Conservation (phyloP, 768 basidiomycete species). For the Suillus placidus region DNA sequence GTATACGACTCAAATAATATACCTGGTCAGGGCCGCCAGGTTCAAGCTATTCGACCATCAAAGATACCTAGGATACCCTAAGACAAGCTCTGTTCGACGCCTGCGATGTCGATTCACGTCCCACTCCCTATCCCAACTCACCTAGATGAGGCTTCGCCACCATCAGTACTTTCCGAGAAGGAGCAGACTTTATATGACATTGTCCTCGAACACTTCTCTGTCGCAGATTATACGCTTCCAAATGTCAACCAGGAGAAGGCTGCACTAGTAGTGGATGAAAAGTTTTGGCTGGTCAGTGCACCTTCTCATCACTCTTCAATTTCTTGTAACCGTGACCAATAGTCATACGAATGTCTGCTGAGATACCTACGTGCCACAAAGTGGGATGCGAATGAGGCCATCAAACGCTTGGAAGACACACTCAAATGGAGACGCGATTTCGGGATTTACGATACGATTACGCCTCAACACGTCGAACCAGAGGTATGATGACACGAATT, state of each 20-base stretch:
- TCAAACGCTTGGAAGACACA: constrained; percentile 70
- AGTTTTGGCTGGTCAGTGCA: constrained; percentile 70
- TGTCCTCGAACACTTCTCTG: constrained; percentile 60
- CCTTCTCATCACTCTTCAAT: background rate
- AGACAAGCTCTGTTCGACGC: background rate
- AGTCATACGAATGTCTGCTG: constrained; percentile 71
- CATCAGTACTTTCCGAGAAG: constrained; percentile 40
- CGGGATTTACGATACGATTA: constrained; percentile 66
- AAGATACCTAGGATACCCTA: background rate
- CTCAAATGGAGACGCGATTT: constrained; percentile 81
- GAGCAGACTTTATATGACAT: constrained; percentile 54
- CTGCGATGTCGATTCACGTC: constrained; percentile 15
- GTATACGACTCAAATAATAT: background rate
- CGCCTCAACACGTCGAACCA: constrained; percentile 65
- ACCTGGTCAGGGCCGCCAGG: background rate
- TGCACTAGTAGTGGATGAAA: constrained; percentile 62
- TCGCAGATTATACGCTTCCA: constrained; percentile 53
- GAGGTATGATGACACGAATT: constrained; percentile 52
- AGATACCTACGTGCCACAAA: constrained; percentile 81
- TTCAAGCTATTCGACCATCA: background rate
- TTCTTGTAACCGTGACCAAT: background rate
- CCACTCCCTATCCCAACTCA: constrained; percentile 28
- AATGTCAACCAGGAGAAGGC: constrained; percentile 43
- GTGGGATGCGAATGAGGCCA: constrained; percentile 61
- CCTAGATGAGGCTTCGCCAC: constrained; percentile 34